A percentile compares a stretch with the other conserved stretches of the same genome.
phyloP scores from a whole-genome alignment of 2,329 filamentous ascomycete species.

The Nigrospora osmanthi region DNA sequence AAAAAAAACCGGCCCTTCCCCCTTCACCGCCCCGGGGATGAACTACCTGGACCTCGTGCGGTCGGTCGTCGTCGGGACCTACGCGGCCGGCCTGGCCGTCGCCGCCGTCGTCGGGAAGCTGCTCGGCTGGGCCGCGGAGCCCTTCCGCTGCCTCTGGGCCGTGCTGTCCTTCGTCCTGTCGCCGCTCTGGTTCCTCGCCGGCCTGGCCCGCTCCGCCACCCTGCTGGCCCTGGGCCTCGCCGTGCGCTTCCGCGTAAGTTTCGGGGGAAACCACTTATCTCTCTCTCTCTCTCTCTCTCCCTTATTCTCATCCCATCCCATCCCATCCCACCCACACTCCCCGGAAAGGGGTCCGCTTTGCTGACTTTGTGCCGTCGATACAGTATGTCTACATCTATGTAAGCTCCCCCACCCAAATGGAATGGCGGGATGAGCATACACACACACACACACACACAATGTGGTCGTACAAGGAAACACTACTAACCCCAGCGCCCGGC shows the following conservation, averaged over 20 bases:
- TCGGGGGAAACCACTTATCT: too few relatives aligned
- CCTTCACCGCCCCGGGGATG: not conserved
- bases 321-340: too few relatives aligned
- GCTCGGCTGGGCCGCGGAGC: constrained; percentile 16
- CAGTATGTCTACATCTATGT: constrained; percentile 24
- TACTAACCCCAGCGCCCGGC: too few relatives aligned
- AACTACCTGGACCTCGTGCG: constrained; percentile 6
- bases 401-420: constrained; percentile 7
- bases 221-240: constrained; percentile 11
- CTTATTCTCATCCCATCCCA: too few relatives aligned
- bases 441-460: too few relatives aligned
- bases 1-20: too few relatives aligned
- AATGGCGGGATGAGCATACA: not conserved
- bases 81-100: constrained; percentile 3
- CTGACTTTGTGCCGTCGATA: not conserved
- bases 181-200: constrained; percentile 15
- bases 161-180: constrained; percentile 18
- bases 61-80: constrained; percentile 10
- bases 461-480: too few relatives aligned
- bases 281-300: too few relatives aligned
- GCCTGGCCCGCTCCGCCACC: constrained; percentile 4
- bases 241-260: constrained; percentile 19
- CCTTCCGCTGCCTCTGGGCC: constrained; percentile 15
- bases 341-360: not conserved
- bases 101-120: constrained; percentile 6